Evolutionary conservation across 129 eudicot genomes (phyloP).

Genomic region (Ambrosia artemisiifolia): DNA sequence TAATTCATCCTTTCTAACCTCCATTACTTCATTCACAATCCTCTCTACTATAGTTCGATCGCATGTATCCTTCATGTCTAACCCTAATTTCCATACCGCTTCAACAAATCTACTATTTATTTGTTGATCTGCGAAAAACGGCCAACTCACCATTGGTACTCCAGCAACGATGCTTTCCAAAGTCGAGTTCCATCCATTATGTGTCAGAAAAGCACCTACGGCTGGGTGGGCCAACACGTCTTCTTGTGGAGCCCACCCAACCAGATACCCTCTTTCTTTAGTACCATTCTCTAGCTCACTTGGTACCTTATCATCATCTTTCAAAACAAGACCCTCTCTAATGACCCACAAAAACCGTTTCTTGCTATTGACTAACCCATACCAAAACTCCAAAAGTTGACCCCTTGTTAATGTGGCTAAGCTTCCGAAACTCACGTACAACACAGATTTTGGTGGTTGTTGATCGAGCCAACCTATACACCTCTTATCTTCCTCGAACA

Average conservation of each 20-base stretch:
- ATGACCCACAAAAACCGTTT: slow-evolving; percentile 49
- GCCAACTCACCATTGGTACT: slow-evolving; percentile 35
- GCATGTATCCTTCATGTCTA: slow-evolving; percentile 60
- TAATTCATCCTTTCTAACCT: slow-evolving; percentile 33
- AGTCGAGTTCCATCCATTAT: slow-evolving; percentile 52
- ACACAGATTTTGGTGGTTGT: slow-evolving; percentile 46
- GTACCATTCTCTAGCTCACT: slow-evolving; percentile 15
- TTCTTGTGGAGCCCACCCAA: slow-evolving; percentile 51
- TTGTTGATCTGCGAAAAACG: slow-evolving; percentile 29
- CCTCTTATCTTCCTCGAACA: slow-evolving; percentile 46
- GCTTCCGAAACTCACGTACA: slow-evolving; percentile 50
- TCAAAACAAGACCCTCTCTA: slow-evolving; percentile 31
- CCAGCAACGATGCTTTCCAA: slow-evolving; percentile 39
- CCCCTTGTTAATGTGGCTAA: slow-evolving; percentile 31
- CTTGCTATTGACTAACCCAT: slow-evolving; percentile 52
- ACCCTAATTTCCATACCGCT: slow-evolving; percentile 44
- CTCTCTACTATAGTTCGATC: slow-evolving; percentile 33
- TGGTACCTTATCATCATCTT: slow-evolving; percentile 8
- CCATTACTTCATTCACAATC: slow-evolving; percentile 43
- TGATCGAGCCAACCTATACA: slow-evolving; percentile 54
- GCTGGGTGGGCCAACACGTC: slow-evolving; percentile 39
- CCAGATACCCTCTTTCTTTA: slow-evolving; percentile 32
- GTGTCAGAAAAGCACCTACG: slow-evolving; percentile 44
- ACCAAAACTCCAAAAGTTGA: slow-evolving; percentile 50
- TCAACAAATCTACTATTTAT: slow-evolving; percentile 31